These are phyloP conservation scores for Ustilago cynodontis DNA, from an alignment of 1,284 basidiomycete genomes.

Conservation along the genomic window DNA sequence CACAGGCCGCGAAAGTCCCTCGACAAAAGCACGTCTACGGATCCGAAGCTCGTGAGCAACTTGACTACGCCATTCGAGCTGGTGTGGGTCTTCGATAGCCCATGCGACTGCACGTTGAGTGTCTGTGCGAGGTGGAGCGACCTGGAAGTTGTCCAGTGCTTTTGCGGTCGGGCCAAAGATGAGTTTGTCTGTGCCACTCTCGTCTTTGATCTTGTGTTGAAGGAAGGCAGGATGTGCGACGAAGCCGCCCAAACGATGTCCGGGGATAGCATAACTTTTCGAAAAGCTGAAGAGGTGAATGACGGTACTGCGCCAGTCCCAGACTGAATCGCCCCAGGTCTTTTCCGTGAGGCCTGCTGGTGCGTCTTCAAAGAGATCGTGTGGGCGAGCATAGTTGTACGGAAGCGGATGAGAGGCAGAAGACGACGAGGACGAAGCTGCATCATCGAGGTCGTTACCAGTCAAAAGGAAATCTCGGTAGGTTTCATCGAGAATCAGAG, in stretches of 20 bases:
- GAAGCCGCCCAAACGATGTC: constrained; percentile 83
- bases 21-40: constrained; percentile 76
- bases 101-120: constrained; percentile 58
- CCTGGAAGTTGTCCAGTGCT: constrained; percentile 80
- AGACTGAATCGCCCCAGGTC: constrained; percentile 22
- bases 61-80: constrained; percentile 72
- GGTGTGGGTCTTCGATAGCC: constrained; percentile 49
- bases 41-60: constrained; percentile 74
- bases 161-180: constrained; percentile 73
- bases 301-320: constrained; percentile 74
- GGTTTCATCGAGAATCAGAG: constrained; percentile 77
- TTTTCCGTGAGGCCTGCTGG: constrained; percentile 17
- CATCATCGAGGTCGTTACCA: constrained; percentile 27
- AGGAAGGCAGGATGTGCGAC: constrained; percentile 77
- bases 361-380: constrained; percentile 73
- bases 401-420: constrained; percentile 11
- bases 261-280: constrained; percentile 86
- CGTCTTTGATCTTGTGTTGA: constrained; percentile 23
- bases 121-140: constrained; percentile 50
- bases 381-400: constrained; percentile 72
- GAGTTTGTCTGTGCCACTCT: constrained; percentile 62
- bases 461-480: constrained; percentile 84
- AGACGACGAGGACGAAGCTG: neutral
- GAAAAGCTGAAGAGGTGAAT: constrained; percentile 70
- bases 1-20: constrained; percentile 67